Evolutionary conservation across 306 rosid genomes (phyloP).

Genomic region (Ziziphus jujuba): DNA sequence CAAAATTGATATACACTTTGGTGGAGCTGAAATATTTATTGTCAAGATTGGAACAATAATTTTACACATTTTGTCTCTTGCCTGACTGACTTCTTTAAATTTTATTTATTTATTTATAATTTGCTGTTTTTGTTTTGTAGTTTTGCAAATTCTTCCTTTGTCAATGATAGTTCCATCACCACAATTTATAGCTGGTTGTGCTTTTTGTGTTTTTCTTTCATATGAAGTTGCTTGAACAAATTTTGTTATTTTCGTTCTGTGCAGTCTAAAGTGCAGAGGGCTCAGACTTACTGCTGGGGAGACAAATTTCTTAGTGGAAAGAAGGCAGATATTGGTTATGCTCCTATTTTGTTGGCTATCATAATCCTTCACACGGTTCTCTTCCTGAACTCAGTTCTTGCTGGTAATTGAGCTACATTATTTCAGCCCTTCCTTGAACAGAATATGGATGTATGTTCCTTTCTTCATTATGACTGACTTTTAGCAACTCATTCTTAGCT

Average conservation of each 20-base stretch:
- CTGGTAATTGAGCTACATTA: slow-evolving; percentile 48
- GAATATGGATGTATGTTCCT: slow-evolving; percentile 12
- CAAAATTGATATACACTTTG: too few species aligned
- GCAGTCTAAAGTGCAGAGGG: slow-evolving; percentile 73
- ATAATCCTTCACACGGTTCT: slow-evolving; percentile 53
- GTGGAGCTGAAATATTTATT: too few species aligned
- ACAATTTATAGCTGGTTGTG: neutral
- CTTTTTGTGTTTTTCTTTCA: neutral
- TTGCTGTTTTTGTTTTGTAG: too few species aligned
- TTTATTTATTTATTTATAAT: too few species aligned
- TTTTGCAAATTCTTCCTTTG: neutral
- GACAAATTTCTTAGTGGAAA: slow-evolving; percentile 51
- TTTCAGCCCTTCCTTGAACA: slow-evolving; percentile 23
- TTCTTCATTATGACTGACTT: slow-evolving; percentile 30
- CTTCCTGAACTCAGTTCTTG: slow-evolving; percentile 73
- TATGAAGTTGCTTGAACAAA: neutral
- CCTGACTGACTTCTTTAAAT: too few species aligned
- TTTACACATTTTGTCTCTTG: too few species aligned
- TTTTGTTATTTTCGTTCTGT: slow-evolving; percentile 13
- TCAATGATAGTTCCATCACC: neutral
- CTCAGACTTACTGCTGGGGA: slow-evolving; percentile 46
- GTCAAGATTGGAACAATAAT: too few species aligned
- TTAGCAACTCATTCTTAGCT: slow-evolving; percentile 50
- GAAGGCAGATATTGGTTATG: slow-evolving; percentile 64
- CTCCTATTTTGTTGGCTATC: slow-evolving; percentile 64